Percentiles rank a stretch among this genome's conserved stretches.
These are phyloP conservation scores for Fusarium pseudocircinatum DNA, from an alignment of 2,329 filamentous ascomycete species.

Conservation along the genomic window DNA sequence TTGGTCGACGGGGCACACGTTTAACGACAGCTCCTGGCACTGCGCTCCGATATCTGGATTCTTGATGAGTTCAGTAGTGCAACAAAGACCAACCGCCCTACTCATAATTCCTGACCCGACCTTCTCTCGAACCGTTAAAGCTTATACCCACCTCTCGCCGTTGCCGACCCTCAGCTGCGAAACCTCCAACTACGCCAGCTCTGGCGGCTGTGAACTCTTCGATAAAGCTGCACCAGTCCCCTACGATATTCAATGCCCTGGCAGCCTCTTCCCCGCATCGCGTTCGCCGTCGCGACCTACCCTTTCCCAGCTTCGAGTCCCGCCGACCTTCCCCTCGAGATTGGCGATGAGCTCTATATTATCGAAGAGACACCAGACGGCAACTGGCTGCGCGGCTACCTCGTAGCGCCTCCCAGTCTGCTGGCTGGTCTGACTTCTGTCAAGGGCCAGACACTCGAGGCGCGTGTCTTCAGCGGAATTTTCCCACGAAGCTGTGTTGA, in stretches of 20 bases:
- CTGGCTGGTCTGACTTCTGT: slow-evolving; percentile 90
- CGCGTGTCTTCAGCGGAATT: slow-evolving; percentile 97
- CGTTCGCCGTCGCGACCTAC: slow-evolving; percentile 95
- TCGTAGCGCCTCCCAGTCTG: slow-evolving; percentile 92
- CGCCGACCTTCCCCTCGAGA: slow-evolving; percentile 93
- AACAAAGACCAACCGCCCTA: slow-evolving; percentile 23
- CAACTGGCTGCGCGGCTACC: slow-evolving; percentile 93
- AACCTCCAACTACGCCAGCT: slow-evolving; percentile 26
- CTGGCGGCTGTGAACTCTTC: slow-evolving; percentile 28
- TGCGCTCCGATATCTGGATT: slow-evolving; percentile 34
- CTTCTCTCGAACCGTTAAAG: slow-evolving; percentile 15
- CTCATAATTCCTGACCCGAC: slow-evolving; percentile 7
- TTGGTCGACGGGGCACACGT: slow-evolving; percentile 39
- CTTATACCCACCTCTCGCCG: slow-evolving; percentile 11
- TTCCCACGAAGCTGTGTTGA: slow-evolving; percentile 96
- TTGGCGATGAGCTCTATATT: slow-evolving; percentile 98
- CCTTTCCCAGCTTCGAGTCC: slow-evolving; percentile 88
- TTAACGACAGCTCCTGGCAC: slow-evolving; percentile 35
- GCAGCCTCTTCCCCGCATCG: slow-evolving; percentile 95
- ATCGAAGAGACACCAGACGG: slow-evolving; percentile 95
- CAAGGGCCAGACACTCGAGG: slow-evolving; percentile 92
- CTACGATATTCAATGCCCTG: slow-evolving; percentile 78
- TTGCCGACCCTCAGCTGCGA: slow-evolving; percentile 36
- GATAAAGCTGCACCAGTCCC: slow-evolving; percentile 27
- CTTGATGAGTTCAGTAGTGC: slow-evolving; percentile 44